Evolutionary conservation across 1,139 yeast genomes (phyloP).

Genomic region (Tardiomyces blankii): DNA sequence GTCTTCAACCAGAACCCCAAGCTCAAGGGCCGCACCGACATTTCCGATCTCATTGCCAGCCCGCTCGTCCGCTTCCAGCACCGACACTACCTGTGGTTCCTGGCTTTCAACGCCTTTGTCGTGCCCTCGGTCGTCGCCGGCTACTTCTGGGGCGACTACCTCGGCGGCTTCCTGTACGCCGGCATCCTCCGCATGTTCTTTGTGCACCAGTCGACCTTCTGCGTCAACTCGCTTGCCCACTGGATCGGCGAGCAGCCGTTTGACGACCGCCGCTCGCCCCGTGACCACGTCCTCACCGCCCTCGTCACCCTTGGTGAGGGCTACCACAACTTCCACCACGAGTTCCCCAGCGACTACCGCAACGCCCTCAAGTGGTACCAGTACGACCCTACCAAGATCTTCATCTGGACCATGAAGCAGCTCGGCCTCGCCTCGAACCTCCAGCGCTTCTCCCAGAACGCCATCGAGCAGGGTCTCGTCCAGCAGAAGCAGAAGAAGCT

Average conservation of each 20-base stretch:
- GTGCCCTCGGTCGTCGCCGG: slow-evolving; percentile 75
- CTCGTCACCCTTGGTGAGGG: slow-evolving; percentile 97
- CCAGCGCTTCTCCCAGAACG: slow-evolving; percentile 88
- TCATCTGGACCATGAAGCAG: slow-evolving; percentile 60
- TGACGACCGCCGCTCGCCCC: slow-evolving; percentile 94
- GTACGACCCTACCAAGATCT: slow-evolving; percentile 89
- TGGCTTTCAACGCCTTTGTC: slow-evolving; percentile 56
- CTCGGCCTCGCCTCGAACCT: slow-evolving; percentile 83
- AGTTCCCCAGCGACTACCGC: slow-evolving; percentile 97
- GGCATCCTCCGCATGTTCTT: slow-evolving; percentile 74
- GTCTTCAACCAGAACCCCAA: slow-evolving; percentile 86
- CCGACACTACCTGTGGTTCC: slow-evolving; percentile 67
- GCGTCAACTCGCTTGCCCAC: slow-evolving; percentile 96
- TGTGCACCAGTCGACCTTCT: slow-evolving; percentile 96
- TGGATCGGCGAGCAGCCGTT: slow-evolving; percentile 98
- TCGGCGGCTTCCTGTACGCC: slow-evolving; percentile 88
- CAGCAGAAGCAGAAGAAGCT: slow-evolving; percentile 97
- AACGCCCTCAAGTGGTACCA: slow-evolving; percentile 98
- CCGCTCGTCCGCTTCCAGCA: slow-evolving; percentile 91
- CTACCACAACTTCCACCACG: slow-evolving; percentile 98
- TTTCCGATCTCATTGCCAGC: slow-evolving; percentile 81
- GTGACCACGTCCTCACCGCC: slow-evolving; percentile 93
- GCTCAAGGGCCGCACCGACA: slow-evolving; percentile 91
- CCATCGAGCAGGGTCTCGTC: slow-evolving; percentile 89
- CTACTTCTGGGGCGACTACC: slow-evolving; percentile 73